Base-by-base conservation (phyloP, 192 early-diverging fungal genomes). In the Chytriomyces sp. region DNA sequence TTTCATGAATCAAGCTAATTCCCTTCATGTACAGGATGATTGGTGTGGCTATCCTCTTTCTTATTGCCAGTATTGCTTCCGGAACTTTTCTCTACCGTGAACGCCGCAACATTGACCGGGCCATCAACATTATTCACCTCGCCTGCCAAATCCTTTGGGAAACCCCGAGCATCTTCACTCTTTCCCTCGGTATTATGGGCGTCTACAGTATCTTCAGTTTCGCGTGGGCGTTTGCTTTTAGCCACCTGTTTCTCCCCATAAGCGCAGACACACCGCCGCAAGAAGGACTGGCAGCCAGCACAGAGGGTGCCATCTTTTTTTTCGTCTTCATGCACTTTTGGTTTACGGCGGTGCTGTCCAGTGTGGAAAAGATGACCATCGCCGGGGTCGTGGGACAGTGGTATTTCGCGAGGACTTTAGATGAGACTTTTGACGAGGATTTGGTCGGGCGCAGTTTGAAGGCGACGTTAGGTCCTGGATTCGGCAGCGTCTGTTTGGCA, bases 271-370 rank as follows among this genome's bases (percentile, higher is more conserved):
- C n/a, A n/a, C 31, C 25, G 28, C 59, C 33, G 38, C 33, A n/a
- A 53, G n/a, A 52, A 40, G 32, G 5, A 10, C 14, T 56, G 14
- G 60, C 76, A 5, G 30, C 34, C 22, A 31, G 31, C 14, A 40
- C 39, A 12, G 58, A 30, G 55, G 32, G 14, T 52, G 33, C 73
- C 14, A 58, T 72, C 49, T 26, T 49, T 19, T 93, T 80, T 64
- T 89, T 87, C 70, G 70, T 91, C 0, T 81, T 91, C 52, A 83
- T 93, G 26, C 91, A 91, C 66, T 83, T 93, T 72, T 93, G 92
- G 92, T 90, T 89, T 8, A 81, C 87, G 0, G 84, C 87, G 5
- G 76, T 92, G 1, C 71, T 93, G n/a, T 80, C 85, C 32, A 89
- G 90, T 60, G 75, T 92, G 19, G 90, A 92, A 76, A 90, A 88